Conservation (phyloP, 805 yeast species). For the Candida sonorensis region DNA sequence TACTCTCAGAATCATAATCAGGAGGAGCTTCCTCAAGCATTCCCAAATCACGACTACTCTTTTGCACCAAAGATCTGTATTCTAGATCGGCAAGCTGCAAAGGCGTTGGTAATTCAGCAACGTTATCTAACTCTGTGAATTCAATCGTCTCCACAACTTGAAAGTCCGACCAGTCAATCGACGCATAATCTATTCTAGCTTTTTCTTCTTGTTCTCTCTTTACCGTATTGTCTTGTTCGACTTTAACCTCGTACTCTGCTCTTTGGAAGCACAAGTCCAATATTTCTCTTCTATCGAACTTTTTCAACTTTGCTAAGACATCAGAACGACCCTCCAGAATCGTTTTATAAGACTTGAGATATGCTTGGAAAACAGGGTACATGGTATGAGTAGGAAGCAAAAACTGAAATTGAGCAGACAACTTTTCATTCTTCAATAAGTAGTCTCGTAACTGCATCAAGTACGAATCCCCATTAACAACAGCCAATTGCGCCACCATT, state of each 20-base stretch:
- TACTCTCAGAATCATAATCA: conserved; percentile 25
- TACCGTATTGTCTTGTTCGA: conserved; percentile 25
- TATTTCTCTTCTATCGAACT: conserved; percentile 26
- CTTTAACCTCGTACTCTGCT: conserved; percentile 44
- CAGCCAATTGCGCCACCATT: conserved; percentile 62
- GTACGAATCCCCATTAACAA: conserved; percentile 48
- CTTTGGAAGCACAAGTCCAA: conserved; percentile 43
- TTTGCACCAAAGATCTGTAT: conserved; percentile 52
- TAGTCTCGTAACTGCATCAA: conserved; percentile 28
- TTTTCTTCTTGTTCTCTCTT: conserved; percentile 27
- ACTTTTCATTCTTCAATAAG: conserved; percentile 23
- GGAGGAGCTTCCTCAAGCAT: conserved; percentile 34
- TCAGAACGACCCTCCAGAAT: conserved; percentile 24
- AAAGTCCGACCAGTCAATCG: conserved; percentile 87
- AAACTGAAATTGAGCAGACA: conserved; percentile 62
- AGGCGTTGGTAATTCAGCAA: conserved; percentile 49
- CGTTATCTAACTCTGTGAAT: conserved; percentile 55
- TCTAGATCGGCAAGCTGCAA: conserved; percentile 52
- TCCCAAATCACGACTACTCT: conserved; percentile 27
- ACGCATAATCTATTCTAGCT: conserved; percentile 53
- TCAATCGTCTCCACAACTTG: conserved; percentile 60
- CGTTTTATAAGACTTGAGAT: conserved; percentile 49
- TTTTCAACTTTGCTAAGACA: conserved; percentile 13
- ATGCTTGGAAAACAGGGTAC: conserved; percentile 40
- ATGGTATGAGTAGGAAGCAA: conserved; percentile 54